phyloP scores from a whole-genome alignment of 2,329 filamentous ascomycete genomes.

The Fusarium lyarnte region DNA sequence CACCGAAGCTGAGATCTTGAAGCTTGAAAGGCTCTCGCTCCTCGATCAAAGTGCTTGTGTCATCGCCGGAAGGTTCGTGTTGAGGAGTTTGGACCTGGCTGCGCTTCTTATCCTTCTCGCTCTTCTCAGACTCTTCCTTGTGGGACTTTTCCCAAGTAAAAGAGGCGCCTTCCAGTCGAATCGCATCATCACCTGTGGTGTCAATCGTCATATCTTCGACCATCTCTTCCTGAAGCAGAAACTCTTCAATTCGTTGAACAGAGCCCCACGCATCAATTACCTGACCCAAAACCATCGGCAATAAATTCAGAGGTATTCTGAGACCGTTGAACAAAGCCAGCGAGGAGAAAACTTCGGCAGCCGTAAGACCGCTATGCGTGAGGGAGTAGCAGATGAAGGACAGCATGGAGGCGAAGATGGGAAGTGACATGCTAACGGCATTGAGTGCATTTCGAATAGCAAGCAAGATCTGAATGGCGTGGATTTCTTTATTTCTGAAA shows the following conservation, averaged over 20 bases:
- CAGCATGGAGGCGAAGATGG: slow-evolving; percentile 94
- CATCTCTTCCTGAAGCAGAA: slow-evolving; percentile 85
- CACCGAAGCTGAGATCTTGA: slow-evolving; percentile 71
- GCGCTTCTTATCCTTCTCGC: slow-evolving; percentile 57
- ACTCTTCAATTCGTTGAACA: slow-evolving; percentile 85
- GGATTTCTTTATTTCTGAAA: slow-evolving; percentile 80
- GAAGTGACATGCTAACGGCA: slow-evolving; percentile 84
- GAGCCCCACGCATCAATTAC: slow-evolving; percentile 91
- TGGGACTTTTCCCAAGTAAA: slow-evolving; percentile 88
- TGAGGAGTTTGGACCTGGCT: slow-evolving; percentile 37
- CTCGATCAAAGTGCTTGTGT: slow-evolving; percentile 66
- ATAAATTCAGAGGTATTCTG: slow-evolving; percentile 86
- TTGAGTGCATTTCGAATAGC: slow-evolving; percentile 87
- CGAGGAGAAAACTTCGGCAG: slow-evolving; percentile 91
- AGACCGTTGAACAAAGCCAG: slow-evolving; percentile 93
- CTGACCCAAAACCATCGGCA: slow-evolving; percentile 89
- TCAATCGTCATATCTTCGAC: slow-evolving; percentile 72
- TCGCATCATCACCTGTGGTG: slow-evolving; percentile 70
- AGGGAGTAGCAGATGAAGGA: slow-evolving; percentile 86
- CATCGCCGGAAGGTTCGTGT: slow-evolving; percentile 51
- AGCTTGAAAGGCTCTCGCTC: slow-evolving; percentile 77
- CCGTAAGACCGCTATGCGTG: slow-evolving; percentile 72
- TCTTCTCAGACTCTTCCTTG: slow-evolving; percentile 60
- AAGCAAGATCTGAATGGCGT: slow-evolving; percentile 83
- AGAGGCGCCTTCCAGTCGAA: slow-evolving; percentile 75